Base-by-base conservation (phyloP, 805 yeast species). In the Kuraishia floccosa region DNA sequence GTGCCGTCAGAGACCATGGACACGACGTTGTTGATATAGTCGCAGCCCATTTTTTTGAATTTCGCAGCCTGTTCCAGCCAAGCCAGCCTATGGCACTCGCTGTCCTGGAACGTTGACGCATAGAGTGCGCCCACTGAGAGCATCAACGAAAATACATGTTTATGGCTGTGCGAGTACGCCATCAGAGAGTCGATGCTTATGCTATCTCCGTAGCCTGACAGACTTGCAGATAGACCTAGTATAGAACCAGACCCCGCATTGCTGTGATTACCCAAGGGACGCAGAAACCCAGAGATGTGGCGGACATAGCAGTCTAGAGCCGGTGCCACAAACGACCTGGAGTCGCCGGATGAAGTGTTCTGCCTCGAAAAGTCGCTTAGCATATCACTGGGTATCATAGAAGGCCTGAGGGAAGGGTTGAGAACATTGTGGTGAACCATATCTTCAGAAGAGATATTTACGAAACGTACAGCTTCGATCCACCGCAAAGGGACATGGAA, bases 41-140 rank as follows among this genome's bases (percentile, higher is more conserved):
- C 27, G 19, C 7, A 24, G n/a, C 19, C 30, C 6, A 8, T 17
- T 15, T 28, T 8, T 12, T 19, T 23, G 22, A 19, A 19, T 4
- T 15, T 11, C 14, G 14, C 17, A 2, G 30, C 5, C 17, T 6
- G 17, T 8, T 10, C 17, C 15, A 27, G n/a, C 8, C 32, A 34
- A 24, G 29, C 15, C 24, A 24, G 16, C 25, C 28, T 21, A 21
- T 30, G 30, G 12, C 19, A 21, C 18, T 22, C 17, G 11, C 31
- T 15, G 22, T 31, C 12, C 9, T 19, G 22, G 7, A 19, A 7
- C 9, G 19, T 36, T 2, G 37, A 34, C 11, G 34, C 17, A 19
- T 34, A 32, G 9, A 25, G 12, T 6, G 35, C 25, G 12, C 39
- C 39, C 4, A 36, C 16, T 16, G 35, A 28, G 12, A 36, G 25